phyloP scores from a whole-genome alignment of 2,329 filamentous ascomycete species.

The Westerdykella aurantiaca region DNA sequence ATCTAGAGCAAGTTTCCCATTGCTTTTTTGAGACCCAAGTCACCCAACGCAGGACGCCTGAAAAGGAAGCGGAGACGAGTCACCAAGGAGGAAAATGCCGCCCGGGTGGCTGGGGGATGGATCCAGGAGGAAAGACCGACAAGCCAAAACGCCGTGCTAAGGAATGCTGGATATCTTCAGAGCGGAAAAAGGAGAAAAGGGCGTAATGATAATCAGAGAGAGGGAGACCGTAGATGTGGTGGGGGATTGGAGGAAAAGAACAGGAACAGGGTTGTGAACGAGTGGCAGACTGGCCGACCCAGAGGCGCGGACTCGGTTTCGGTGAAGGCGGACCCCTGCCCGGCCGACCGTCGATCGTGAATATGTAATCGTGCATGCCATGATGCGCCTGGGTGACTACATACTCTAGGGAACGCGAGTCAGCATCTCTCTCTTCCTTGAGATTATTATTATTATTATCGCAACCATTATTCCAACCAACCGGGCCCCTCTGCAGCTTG shows the following conservation, averaged over 20 bases:
- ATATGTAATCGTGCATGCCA: no score
- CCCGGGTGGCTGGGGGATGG: constrained; percentile 15
- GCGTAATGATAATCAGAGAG: no score
- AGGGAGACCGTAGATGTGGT: background rate
- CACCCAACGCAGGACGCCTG: constrained; percentile 15
- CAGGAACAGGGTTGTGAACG: background rate
- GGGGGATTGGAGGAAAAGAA: background rate
- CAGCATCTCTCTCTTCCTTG: no score
- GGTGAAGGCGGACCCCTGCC: background rate
- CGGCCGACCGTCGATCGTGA: background rate
- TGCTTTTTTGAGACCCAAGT: constrained; percentile 33
- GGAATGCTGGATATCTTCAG: background rate
- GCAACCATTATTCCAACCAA: no score
- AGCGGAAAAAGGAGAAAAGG: constrained; percentile 18
- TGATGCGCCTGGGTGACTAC: no score
- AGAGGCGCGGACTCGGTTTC: no score
- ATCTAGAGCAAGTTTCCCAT: constrained; percentile 21
- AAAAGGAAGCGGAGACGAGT: constrained; percentile 11
- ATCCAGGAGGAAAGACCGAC: constrained; percentile 13
- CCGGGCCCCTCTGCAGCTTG: no score
- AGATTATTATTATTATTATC: no score
- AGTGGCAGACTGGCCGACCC: no score
- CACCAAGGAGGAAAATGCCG: constrained; percentile 13
- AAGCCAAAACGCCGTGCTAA: constrained; percentile 36
- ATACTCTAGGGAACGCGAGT: no score